These are phyloP conservation scores for Pulicaria dysenterica DNA, from an alignment of 129 eudicot genomes.

Conservation along the genomic window DNA sequence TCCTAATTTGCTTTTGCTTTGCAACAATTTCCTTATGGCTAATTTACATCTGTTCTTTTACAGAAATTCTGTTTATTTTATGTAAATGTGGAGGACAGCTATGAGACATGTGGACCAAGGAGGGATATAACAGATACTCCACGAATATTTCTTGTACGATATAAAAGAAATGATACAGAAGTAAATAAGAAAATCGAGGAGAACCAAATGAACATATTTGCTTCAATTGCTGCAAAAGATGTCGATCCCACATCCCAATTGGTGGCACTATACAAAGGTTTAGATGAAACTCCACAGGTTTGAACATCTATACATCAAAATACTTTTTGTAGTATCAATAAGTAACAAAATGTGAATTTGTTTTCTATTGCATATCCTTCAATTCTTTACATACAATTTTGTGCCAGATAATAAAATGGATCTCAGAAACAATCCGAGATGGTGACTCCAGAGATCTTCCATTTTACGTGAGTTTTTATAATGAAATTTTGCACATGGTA, in stretches of 20 bases:
- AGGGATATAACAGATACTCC: constrained; percentile 67
- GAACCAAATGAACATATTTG: constrained; percentile 41
- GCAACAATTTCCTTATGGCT: not conserved
- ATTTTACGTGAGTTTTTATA: constrained; percentile 61
- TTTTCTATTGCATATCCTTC: no score
- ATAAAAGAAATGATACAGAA: constrained; percentile 56
- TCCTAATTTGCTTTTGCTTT: not conserved
- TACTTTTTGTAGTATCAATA: not conserved
- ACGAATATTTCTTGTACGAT: constrained; percentile 72
- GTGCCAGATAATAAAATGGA: constrained; percentile 79
- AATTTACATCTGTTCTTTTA: not conserved
- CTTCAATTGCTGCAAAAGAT: constrained; percentile 50
- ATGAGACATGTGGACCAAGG: constrained; percentile 88
- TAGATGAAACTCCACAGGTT: constrained; percentile 70
- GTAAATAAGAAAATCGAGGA: constrained; percentile 38
- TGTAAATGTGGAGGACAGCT: constrained; percentile 68
- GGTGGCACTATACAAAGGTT: constrained; percentile 91
- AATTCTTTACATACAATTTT: constrained; percentile 3
- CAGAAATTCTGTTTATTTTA: constrained; percentile 80
- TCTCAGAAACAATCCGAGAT: constrained; percentile 66
- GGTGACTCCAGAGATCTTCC: constrained; percentile 90
- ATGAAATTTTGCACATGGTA: not conserved
- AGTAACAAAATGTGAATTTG: not conserved
- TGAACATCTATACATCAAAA: constrained; percentile 27
- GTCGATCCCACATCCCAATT: constrained; percentile 82